phyloP scores from a whole-genome alignment of 2,329 filamentous ascomycete genomes.

The Penicillium sp. region DNA sequence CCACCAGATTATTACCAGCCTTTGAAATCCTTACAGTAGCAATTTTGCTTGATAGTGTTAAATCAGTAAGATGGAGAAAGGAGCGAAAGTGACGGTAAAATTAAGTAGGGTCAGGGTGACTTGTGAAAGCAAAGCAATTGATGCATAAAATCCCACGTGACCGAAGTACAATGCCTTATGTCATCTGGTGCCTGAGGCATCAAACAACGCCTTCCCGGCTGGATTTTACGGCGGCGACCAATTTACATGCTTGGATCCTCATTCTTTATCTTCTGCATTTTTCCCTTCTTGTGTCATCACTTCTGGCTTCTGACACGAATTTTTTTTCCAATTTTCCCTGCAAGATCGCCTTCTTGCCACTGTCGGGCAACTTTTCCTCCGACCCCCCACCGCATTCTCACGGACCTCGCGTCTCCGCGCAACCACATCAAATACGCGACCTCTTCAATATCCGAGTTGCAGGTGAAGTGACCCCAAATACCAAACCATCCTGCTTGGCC shows the following conservation, averaged over 20 bases:
- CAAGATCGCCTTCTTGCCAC: conserved; percentile 1
- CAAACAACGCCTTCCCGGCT: conserved; percentile 1
- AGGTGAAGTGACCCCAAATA: conserved; percentile 1
- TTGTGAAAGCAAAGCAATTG: background rate
- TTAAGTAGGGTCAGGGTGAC: background rate
- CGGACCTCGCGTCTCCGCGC: conserved; percentile 16
- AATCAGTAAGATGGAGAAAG: background rate
- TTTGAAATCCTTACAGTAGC: background rate
- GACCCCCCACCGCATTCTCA: conserved; percentile 19
- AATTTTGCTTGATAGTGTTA: background rate
- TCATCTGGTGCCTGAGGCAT: conserved; percentile 14
- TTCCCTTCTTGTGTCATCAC: background rate
- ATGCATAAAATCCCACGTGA: conserved; percentile 2
- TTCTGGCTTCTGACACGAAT: background rate
- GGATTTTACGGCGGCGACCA: background rate
- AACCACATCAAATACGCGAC: conserved; percentile 7
- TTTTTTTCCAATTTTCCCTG: background rate
- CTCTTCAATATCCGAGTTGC: conserved; percentile 3
- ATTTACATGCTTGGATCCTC: background rate
- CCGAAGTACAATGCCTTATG: conserved; percentile 4
- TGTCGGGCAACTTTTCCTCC: conserved; percentile 15
- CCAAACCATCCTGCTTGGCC: background rate
- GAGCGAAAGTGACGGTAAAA: background rate
- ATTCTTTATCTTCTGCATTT: background rate
- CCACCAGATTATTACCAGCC: background rate